These are phyloP conservation scores for Fraxinus ornus DNA, from an alignment of 305 asterid species.

Conservation along the genomic window DNA sequence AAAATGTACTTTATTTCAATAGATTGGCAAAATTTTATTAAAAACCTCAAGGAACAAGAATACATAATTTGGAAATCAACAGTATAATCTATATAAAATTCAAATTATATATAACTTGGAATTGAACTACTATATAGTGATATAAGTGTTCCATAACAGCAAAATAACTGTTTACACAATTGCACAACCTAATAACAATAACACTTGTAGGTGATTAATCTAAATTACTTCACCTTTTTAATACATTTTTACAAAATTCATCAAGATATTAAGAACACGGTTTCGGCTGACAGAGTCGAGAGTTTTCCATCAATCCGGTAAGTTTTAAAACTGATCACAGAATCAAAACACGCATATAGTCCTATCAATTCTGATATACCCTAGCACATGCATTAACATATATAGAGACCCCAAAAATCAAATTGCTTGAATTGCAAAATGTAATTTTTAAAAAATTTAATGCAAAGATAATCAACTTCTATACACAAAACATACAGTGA, in stretches of 20 bases:
- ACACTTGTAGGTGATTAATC: neutral
- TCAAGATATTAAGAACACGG: neutral
- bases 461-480: neutral
- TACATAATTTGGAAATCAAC: neutral
- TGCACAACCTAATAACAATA: neutral
- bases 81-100: neutral
- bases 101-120: neutral
- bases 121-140: neutral
- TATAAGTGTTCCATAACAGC: neutral
- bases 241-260: neutral
- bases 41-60: neutral
- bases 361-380: neutral
- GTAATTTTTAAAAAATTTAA: neutral
- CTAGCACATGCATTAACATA: conserved; percentile 6
- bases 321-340: neutral
- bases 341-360: neutral
- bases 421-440: conserved; percentile 4
- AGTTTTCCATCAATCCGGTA: neutral
- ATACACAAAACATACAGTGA: neutral
- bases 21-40: neutral
- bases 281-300: neutral
- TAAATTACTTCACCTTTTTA: neutral
- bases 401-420: neutral
- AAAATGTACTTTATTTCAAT: neutral
- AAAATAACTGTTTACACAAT: neutral